Percentiles rank a stretch among this genome's conserved stretches.
phyloP scores from a whole-genome alignment of 2,329 filamentous ascomycete genomes.

The Penicillium sp. region DNA sequence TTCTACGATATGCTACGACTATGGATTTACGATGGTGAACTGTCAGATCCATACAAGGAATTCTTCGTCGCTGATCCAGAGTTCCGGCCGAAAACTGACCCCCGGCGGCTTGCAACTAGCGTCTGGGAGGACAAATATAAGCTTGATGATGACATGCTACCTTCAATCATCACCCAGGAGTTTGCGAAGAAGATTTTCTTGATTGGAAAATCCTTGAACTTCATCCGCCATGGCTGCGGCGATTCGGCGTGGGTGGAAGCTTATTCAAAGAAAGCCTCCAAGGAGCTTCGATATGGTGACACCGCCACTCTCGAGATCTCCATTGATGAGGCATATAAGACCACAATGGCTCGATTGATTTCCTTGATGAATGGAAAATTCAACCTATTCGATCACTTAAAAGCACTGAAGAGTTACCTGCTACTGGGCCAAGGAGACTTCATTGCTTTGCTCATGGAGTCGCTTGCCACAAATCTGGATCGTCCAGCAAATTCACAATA shows the following conservation, averaged over 20 bases:
- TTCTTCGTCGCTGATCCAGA: constrained; percentile 92
- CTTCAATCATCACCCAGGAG: constrained; percentile 86
- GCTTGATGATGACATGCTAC: constrained; percentile 79
- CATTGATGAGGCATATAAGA: constrained; percentile 97
- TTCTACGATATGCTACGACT: constrained; percentile 95
- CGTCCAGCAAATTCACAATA: constrained; percentile 96
- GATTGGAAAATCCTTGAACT: constrained; percentile 97
- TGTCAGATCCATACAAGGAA: constrained; percentile 92
- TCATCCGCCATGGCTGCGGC: constrained; percentile 91
- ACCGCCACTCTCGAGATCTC: constrained; percentile 86
- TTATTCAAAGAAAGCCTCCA: constrained; percentile 90
- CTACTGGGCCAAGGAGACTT: constrained; percentile 95
- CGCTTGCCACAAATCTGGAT: constrained; percentile 86
- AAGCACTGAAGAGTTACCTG: constrained; percentile 90
- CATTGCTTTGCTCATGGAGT: constrained; percentile 95
- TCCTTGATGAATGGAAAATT: constrained; percentile 94
- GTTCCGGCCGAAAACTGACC: constrained; percentile 51
- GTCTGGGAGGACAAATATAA: constrained; percentile 99
- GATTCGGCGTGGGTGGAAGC: constrained; percentile 94
- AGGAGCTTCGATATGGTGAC: constrained; percentile 88
- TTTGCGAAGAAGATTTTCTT: constrained; percentile 96
- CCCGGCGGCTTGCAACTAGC: constrained; percentile 65
- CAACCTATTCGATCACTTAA: constrained; percentile 86
- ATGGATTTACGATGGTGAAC: constrained; percentile 98
- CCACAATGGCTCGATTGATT: constrained; percentile 93